Evolutionary conservation across 495 filamentous ascomycete species (phyloP).

Genomic region (Neurospora sp.): DNA sequence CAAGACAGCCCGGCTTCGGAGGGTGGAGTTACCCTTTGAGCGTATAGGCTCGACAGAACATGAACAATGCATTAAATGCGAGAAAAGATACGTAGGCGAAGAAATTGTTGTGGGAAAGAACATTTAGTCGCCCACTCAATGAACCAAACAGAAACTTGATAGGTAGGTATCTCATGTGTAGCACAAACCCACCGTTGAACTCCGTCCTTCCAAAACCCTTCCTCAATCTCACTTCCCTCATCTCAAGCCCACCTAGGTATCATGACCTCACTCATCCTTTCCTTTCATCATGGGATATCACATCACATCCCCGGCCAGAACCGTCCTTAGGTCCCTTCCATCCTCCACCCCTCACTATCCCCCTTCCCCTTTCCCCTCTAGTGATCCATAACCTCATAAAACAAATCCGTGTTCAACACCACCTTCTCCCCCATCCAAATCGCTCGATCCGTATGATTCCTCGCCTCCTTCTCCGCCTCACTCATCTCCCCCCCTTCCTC

Average conservation of each 20-base stretch:
- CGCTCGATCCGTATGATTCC: constrained; percentile 64
- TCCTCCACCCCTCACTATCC: background rate
- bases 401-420: constrained; percentile 55
- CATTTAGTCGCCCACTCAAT: no score
- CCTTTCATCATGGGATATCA: no score
- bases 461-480: constrained; percentile 36
- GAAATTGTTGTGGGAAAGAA: no score
- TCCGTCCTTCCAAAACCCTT: background rate
- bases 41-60: no score
- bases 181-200: background rate
- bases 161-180: background rate
- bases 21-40: no score
- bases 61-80: no score
- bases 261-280: no score
- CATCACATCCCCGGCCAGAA: background rate
- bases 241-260: background rate
- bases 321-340: background rate
- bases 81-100: no score
- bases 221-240: background rate
- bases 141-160: no score
- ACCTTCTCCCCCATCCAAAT: constrained; percentile 76
- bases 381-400: constrained; percentile 29
- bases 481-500: constrained; percentile 6
- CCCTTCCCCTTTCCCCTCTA: background rate
- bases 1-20: background rate